A percentile compares a stretch with the other conserved stretches of the same genome.
Conservation (phyloP, 768 basidiomycete genomes). For the Russula vinacea region DNA sequence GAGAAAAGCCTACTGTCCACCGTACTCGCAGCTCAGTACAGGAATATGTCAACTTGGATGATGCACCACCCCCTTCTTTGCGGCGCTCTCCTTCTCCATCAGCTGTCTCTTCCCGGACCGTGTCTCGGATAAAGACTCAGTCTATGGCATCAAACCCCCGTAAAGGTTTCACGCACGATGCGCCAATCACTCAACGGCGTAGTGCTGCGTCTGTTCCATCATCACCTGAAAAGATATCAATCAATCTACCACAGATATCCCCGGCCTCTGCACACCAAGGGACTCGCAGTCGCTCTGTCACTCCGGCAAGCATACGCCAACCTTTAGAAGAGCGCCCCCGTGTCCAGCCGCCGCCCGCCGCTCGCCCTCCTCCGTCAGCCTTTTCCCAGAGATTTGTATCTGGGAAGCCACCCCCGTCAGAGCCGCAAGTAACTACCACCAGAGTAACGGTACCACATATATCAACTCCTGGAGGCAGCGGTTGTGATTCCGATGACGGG, state of each 20-base stretch:
- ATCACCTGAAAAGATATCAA: constrained; percentile 23
- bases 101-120: neutral
- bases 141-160: neutral
- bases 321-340: constrained; percentile 10
- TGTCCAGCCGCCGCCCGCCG: neutral
- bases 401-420: constrained; percentile 16
- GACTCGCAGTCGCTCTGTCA: constrained; percentile 20
- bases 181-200: constrained; percentile 17
- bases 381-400: constrained; percentile 27
- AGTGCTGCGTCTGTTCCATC: constrained; percentile 26
- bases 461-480: constrained; percentile 7
- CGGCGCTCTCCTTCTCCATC: constrained; percentile 31
- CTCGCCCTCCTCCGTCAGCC: constrained; percentile 21
- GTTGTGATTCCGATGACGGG: neutral
- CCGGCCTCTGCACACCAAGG: constrained; percentile 3
- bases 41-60: constrained; percentile 30
- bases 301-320: constrained; percentile 1
- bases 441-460: constrained; percentile 13
- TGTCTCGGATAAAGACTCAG: constrained; percentile 6
- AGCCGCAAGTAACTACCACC: constrained; percentile 16
- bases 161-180: constrained; percentile 1
- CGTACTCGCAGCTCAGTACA: constrained; percentile 11
- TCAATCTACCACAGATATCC: constrained; percentile 17
- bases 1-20: constrained; percentile 4
- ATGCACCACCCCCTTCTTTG: constrained; percentile 28